These are phyloP conservation scores for Pichia sp. DNA, from an alignment of 1,139 yeast species.

Conservation along the genomic window DNA sequence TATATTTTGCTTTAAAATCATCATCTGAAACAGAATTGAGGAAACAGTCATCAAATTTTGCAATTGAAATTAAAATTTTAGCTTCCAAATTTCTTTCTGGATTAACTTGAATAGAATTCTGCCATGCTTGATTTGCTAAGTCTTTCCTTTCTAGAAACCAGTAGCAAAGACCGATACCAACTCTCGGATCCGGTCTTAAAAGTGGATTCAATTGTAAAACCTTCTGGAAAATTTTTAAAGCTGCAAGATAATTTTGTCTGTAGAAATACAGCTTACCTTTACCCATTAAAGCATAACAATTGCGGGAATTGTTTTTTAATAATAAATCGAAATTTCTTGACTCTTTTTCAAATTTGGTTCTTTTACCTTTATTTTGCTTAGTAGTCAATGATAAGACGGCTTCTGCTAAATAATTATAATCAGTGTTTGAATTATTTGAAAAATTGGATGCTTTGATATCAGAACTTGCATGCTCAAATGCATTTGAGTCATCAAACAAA, in stretches of 20 bases:
- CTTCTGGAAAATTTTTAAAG: conserved; percentile 78
- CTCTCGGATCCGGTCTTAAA: conserved; percentile 83
- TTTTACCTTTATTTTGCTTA: conserved; percentile 21
- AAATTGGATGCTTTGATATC: conserved; percentile 25
- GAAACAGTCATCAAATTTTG: conserved; percentile 61
- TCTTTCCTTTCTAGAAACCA: conserved; percentile 79
- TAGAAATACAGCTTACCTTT: conserved; percentile 76
- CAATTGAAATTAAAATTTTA: conserved; percentile 57
- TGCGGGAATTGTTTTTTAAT: conserved; percentile 41
- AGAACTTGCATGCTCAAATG: conserved; percentile 22
- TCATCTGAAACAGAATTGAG: conserved; percentile 52
- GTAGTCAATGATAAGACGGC: conserved; percentile 25
- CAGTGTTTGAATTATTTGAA: conserved; percentile 15
- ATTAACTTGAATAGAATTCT: conserved; percentile 64
- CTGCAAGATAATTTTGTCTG: conserved; percentile 64
- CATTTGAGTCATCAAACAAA: conserved; percentile 13
- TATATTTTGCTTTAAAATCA: conserved; percentile 47
- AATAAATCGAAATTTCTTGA: conserved; percentile 54
- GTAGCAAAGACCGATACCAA: conserved; percentile 91
- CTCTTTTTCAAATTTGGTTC: conserved; percentile 51
- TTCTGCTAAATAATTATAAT: conserved; percentile 22
- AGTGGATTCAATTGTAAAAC: conserved; percentile 71
- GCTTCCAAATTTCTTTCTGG: conserved; percentile 53
- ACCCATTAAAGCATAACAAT: conserved; percentile 74
- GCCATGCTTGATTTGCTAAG: conserved; percentile 80